phyloP scores from a whole-genome alignment of 768 basidiomycete genomes.

The Tulasnella sp. region DNA sequence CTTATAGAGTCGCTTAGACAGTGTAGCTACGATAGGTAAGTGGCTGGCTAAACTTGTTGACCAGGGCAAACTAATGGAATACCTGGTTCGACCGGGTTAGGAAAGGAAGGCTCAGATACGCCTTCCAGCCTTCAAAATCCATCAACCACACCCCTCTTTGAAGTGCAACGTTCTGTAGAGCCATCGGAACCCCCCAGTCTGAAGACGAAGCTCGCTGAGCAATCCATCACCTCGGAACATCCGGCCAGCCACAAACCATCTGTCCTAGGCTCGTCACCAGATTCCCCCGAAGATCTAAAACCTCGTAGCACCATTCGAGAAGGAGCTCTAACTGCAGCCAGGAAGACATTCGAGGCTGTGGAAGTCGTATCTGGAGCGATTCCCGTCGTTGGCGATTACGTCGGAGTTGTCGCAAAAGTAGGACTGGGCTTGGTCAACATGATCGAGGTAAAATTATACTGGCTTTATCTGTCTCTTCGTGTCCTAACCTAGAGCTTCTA shows the following conservation, averaged over 20 bases:
- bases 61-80: not conserved
- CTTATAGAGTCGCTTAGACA: not conserved
- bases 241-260: not conserved
- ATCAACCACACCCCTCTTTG: too few relatives aligned
- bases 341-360: too few relatives aligned
- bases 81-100: not conserved
- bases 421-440: too few relatives aligned
- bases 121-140: too few relatives aligned
- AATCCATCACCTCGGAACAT: not conserved
- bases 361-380: too few relatives aligned
- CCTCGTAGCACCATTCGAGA: not conserved
- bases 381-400: too few relatives aligned
- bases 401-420: too few relatives aligned
- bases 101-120: too few relatives aligned
- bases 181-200: not conserved
- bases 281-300: not conserved
- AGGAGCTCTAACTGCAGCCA: not conserved
- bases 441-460: too few relatives aligned
- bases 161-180: too few relatives aligned
- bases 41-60: not conserved
- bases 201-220: not conserved
- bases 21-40: not conserved
- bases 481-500: not conserved
- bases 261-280: not conserved
- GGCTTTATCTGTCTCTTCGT: not conserved